phyloP scores from a whole-genome alignment of 2,329 filamentous ascomycete species.

The Hypoxylon sp. region DNA sequence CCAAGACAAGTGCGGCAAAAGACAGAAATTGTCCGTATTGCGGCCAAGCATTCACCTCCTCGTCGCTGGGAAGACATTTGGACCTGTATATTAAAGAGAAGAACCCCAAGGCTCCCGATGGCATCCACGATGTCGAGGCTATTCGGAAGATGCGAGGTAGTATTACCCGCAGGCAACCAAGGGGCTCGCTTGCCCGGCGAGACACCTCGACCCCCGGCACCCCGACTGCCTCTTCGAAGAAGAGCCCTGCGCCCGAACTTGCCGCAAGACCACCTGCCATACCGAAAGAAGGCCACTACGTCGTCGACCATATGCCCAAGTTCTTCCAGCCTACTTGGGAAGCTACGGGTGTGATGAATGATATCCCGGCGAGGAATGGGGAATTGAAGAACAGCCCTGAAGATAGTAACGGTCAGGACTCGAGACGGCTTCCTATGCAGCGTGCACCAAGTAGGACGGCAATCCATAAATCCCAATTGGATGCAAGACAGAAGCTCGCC shows the following conservation, averaged over 20 bases:
- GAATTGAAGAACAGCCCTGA: slow-evolving; percentile 59
- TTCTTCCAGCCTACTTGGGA: slow-evolving; percentile 78
- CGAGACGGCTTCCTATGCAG: slow-evolving; percentile 56
- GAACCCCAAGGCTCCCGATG: slow-evolving; percentile 89
- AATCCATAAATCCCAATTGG: slow-evolving; percentile 72
- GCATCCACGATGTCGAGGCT: slow-evolving; percentile 89
- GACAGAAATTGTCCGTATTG: slow-evolving; percentile 93
- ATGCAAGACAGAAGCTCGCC: slow-evolving; percentile 73
- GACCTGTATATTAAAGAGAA: slow-evolving; percentile 95
- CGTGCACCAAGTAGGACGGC: slow-evolving; percentile 65
- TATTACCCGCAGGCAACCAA: slow-evolving; percentile 88
- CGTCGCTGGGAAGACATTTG: slow-evolving; percentile 91
- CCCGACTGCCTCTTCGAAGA: slow-evolving; percentile 60
- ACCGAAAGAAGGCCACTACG: slow-evolving; percentile 61
- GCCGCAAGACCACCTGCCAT: slow-evolving; percentile 58
- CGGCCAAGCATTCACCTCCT: slow-evolving; percentile 90
- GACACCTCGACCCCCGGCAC: slow-evolving; percentile 74
- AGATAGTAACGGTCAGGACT: slow-evolving; percentile 54
- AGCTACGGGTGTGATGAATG: slow-evolving; percentile 82
- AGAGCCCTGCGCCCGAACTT: slow-evolving; percentile 60
- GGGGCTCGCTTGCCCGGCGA: slow-evolving; percentile 73
- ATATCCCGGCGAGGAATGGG: slow-evolving; percentile 70
- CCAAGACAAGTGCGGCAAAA: slow-evolving; percentile 73
- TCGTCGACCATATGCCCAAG: slow-evolving; percentile 68
- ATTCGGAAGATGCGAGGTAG: slow-evolving; percentile 86